These are phyloP conservation scores for Balansia obtecta DNA, from an alignment of 2,329 filamentous ascomycete genomes.

Conservation along the genomic window DNA sequence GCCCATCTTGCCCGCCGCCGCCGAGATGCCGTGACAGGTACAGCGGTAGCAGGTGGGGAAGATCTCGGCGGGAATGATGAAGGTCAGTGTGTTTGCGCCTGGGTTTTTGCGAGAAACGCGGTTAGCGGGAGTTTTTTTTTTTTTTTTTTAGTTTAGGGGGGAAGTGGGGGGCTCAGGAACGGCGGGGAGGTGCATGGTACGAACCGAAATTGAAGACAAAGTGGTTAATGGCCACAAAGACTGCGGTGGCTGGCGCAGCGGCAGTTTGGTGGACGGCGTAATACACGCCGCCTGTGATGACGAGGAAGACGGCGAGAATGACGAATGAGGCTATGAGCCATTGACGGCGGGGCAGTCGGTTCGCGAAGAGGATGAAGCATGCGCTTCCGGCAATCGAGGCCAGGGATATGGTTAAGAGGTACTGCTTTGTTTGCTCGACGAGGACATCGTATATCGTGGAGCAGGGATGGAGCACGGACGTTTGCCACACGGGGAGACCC, in stretches of 20 bases:
- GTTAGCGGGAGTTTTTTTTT: not conserved
- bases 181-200: conserved; percentile 7
- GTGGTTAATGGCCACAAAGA: conserved; percentile 38
- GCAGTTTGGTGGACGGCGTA: conserved; percentile 31
- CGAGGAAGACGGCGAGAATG: conserved; percentile 31
- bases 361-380: conserved; percentile 35
- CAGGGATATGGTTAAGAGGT: conserved; percentile 37
- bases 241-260: conserved; percentile 33
- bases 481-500: conserved; percentile 36
- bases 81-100: conserved; percentile 50
- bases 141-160: not conserved
- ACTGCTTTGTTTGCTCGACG: conserved; percentile 39
- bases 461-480: conserved; percentile 34
- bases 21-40: conserved; percentile 50
- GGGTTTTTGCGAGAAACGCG: not conserved
- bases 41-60: conserved; percentile 52
- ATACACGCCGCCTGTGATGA: conserved; percentile 37
- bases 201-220: conserved; percentile 43
- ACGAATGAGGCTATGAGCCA: conserved; percentile 39
- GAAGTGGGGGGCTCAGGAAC: too few relatives aligned
- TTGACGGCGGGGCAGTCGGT: conserved; percentile 33
- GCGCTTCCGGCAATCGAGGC: conserved; percentile 37
- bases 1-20: conserved; percentile 46
- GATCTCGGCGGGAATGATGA: conserved; percentile 51
- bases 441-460: conserved; percentile 40